Evolutionary conservation across 345 rosid species (phyloP).

Genomic region (Capsella bursapastoris): DNA sequence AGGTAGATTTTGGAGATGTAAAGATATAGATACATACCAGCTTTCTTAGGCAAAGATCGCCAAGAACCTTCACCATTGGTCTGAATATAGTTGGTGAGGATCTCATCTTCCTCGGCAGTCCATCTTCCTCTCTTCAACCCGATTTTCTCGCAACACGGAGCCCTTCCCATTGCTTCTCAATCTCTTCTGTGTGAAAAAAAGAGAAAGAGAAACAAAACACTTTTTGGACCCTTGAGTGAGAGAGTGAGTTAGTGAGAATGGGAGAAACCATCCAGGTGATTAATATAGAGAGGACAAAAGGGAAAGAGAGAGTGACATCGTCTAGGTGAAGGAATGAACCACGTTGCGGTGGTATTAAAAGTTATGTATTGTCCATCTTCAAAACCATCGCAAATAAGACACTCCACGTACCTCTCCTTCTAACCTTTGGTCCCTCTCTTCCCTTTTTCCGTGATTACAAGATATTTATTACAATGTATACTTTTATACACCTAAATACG

Average conservation of each 20-base stretch:
- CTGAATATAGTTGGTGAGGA: conserved; percentile 64
- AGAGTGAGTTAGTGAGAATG: conserved; percentile 27
- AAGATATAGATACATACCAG: conserved; percentile 51
- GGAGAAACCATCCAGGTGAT: conserved; percentile 35
- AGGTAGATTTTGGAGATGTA: background rate
- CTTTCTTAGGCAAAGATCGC: conserved; percentile 86
- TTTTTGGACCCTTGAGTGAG: conserved; percentile 37
- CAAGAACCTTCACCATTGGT: conserved; percentile 86
- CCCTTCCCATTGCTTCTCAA: conserved; percentile 65
- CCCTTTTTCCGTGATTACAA: conserved; percentile 18
- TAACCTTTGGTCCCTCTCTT: conserved; percentile 38
- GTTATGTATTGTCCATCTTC: conserved; percentile 33
- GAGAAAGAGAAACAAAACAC: conserved; percentile 20
- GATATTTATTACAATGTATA: conserved; percentile 32
- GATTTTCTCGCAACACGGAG: conserved; percentile 88
- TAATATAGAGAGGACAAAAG: conserved; percentile 45
- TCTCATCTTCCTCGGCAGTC: conserved; percentile 83
- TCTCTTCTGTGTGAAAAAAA: background rate
- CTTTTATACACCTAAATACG: conserved; percentile 31
- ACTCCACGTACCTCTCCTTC: conserved; percentile 42
- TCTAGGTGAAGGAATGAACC: conserved; percentile 42
- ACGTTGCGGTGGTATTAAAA: conserved; percentile 44
- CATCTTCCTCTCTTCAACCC: conserved; percentile 89
- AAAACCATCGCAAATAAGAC: conserved; percentile 17
- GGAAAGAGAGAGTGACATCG: conserved; percentile 34